Evolutionary conservation across 345 rosid genomes (phyloP).

Genomic region (Lepidium aucheri): DNA sequence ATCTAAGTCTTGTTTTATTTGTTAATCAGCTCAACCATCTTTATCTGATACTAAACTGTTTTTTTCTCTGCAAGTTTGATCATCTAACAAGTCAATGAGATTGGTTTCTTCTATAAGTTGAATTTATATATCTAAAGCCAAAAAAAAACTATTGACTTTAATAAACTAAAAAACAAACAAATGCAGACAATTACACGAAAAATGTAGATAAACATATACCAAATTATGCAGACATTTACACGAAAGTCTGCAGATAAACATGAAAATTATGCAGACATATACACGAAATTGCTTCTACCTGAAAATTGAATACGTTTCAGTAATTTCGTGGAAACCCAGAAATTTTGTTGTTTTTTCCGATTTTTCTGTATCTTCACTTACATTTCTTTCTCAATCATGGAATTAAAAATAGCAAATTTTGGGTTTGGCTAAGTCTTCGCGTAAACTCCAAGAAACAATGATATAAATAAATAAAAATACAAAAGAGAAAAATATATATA

Average conservation of each 20-base stretch:
- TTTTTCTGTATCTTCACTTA: not conserved
- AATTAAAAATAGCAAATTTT: constrained; percentile 2
- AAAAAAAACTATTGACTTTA: not conserved
- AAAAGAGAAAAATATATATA: too few relatives aligned
- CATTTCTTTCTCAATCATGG: not conserved
- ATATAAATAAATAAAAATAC: not conserved
- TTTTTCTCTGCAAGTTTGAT: constrained; percentile 16
- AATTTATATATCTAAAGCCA: not conserved
- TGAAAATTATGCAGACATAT: not conserved
- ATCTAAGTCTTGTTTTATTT: constrained; percentile 17
- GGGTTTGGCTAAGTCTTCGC: constrained; percentile 8
- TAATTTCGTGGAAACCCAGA: not conserved
- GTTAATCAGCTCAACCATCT: constrained; percentile 28
- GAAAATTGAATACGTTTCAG: not conserved
- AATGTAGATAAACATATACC: not conserved
- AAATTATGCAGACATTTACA: not conserved
- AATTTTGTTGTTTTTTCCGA: not conserved
- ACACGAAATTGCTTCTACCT: constrained; percentile 3
- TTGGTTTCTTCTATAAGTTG: not conserved
- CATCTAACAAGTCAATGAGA: constrained; percentile 9
- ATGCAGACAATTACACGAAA: not conserved
- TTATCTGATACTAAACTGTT: constrained; percentile 7
- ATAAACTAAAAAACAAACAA: not conserved
- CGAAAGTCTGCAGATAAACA: not conserved
- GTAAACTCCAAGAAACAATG: constrained; percentile 28